Evolutionary conservation across 108 stramenopile genomes (phyloP).

Genomic region (Discostella stelligeroides): DNA sequence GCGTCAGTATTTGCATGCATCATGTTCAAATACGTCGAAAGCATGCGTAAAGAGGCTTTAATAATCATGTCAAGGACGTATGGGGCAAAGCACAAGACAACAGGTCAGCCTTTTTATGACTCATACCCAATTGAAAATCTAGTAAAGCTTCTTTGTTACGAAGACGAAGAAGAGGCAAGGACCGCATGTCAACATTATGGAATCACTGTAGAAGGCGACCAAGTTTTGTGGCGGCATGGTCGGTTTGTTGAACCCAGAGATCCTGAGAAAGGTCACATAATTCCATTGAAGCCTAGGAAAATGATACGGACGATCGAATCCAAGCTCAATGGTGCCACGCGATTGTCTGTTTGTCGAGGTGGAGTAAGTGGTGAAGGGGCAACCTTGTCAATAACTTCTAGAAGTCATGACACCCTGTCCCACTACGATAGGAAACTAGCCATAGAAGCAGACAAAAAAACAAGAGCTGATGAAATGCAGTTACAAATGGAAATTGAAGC

Average conservation of each 20-base stretch:
- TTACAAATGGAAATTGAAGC: constrained; percentile 19
- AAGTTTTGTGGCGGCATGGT: constrained; percentile 70
- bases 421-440: constrained; percentile 25
- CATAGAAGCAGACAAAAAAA: constrained; percentile 27
- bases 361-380: constrained; percentile 77
- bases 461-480: constrained; percentile 20
- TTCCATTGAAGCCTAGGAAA: constrained; percentile 75
- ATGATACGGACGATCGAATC: constrained; percentile 85
- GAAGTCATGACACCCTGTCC: not conserved
- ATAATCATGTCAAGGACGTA: constrained; percentile 77
- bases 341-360: constrained; percentile 85
- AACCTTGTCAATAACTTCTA: constrained; percentile 36
- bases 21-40: constrained; percentile 90
- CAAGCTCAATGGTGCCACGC: constrained; percentile 78
- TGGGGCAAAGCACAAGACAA: constrained; percentile 71
- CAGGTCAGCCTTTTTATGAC: constrained; percentile 75
- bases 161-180: constrained; percentile 80
- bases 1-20: constrained; percentile 65
- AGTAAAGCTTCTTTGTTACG: constrained; percentile 75
- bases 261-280: constrained; percentile 65
- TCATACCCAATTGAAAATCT: constrained; percentile 73
- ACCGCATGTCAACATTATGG: constrained; percentile 76
- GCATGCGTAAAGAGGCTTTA: constrained; percentile 81
- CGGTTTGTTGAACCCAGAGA: constrained; percentile 77
- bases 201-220: constrained; percentile 63